Evolutionary conservation across 163 green algal genomes (phyloP), one percentile per base, ranked within the genome.

Genomic region (Scenedesmus sp.): DNA sequence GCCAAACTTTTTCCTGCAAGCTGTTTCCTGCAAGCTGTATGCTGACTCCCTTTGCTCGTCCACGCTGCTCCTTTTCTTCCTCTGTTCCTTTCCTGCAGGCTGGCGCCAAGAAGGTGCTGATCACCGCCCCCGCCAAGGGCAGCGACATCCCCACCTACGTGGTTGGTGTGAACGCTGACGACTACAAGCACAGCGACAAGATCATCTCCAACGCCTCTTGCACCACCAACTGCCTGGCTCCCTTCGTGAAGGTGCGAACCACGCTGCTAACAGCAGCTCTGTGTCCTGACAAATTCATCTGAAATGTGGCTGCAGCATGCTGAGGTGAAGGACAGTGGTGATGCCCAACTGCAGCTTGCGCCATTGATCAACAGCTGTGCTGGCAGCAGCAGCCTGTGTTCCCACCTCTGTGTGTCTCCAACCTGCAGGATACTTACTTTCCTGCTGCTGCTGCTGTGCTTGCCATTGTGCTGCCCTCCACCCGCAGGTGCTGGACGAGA

Each of bases 151-250:
- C 98, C 90, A 99, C 98, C 93, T 99, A 98, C 91, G 98, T 99
- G 64, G 92, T 99, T 13, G 98, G 98, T 89, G 98, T 99, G 56
- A 99, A 99, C 95, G 96, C 95, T 20, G 88, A 96, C 10, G 90
- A 99, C 76, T 99, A 98, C 96, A 98, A 99, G 94, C 97, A 97
- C 92, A 95, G 96, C 66, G 98, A 98, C 89, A 88, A 92, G 92
- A 99, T 99, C 96, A 96, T 99, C 94, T 99, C 97, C 94, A 99
- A 99, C 97, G 98, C 98, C 56, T 99, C 98, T 10, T 99, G 98
- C 98, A 99, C 98, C 84, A 99, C 98, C 96, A 99, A 99, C 98
- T 99, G 98, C 98, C 96, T 99, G 91, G 98, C 98, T n/a, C 98
- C 98, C 90, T 99, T 99, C 93, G 98, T 99, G 89, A 99, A 99